Conservation (phyloP, 2,329 filamentous ascomycete species). For the Cryphonectria nitschkei region DNA sequence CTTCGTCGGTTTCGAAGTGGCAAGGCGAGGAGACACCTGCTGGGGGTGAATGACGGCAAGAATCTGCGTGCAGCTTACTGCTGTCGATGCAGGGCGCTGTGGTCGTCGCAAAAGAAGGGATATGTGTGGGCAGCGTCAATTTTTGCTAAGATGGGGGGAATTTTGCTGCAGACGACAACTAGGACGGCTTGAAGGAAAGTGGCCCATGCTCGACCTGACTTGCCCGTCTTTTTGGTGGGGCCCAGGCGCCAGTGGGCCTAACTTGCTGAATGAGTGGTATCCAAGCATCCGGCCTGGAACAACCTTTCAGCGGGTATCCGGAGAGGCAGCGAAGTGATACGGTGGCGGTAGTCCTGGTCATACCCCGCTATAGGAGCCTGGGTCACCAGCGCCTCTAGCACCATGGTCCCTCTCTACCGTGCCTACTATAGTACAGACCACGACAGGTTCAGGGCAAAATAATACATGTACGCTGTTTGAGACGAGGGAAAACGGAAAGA, state of each 20-base stretch:
- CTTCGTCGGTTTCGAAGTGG: background rate
- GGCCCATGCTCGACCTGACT: conserved; percentile 8
- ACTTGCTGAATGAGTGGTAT: background rate
- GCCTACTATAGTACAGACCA: background rate
- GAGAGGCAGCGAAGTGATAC: background rate
- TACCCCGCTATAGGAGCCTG: background rate
- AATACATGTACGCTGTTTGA: background rate
- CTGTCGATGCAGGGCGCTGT: conserved; percentile 4
- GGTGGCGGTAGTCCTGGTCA: background rate
- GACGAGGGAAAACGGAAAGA: background rate
- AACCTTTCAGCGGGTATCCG: conserved; percentile 6
- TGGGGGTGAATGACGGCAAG: background rate
- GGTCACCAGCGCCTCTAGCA: background rate
- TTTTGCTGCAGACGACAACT: conserved; percentile 24
- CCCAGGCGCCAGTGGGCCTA: background rate
- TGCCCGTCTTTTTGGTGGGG: conserved; percentile 11
- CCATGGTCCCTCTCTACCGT: background rate
- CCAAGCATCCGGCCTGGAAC: background rate
- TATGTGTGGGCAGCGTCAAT: conserved; percentile 17
- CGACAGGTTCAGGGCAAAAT: background rate
- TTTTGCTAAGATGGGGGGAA: conserved; percentile 26
- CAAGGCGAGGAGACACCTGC: background rate
- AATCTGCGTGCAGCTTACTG: background rate
- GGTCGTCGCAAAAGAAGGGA: conserved; percentile 18
- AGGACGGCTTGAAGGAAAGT: conserved; percentile 1